These are phyloP conservation scores for Nemania abortiva DNA, from an alignment of 2,329 filamentous ascomycete genomes.

Conservation along the genomic window DNA sequence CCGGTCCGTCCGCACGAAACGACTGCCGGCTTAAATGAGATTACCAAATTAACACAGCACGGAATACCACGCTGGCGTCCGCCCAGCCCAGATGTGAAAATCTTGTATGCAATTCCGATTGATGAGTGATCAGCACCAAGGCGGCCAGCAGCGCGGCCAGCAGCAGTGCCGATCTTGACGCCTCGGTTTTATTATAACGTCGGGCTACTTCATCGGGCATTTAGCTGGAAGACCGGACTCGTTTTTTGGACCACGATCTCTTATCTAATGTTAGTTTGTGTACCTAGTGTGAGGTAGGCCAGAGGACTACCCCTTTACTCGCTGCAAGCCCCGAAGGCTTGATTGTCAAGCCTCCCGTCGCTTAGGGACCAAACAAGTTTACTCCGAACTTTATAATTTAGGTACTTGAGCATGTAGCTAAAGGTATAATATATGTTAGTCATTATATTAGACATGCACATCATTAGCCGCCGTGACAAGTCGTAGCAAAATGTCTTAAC, in stretches of 20 bases:
- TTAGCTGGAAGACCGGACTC: background rate
- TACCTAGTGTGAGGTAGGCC: too few species aligned
- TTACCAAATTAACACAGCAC: background rate
- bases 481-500: background rate
- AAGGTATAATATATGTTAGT: too few species aligned
- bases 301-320: background rate
- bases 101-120: background rate
- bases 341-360: too few species aligned
- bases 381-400: too few species aligned
- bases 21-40: background rate
- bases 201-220: background rate
- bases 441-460: too few species aligned
- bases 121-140: background rate
- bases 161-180: background rate
- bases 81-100: background rate
- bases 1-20: background rate
- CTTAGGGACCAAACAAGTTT: too few species aligned
- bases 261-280: background rate
- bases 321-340: background rate
- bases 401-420: background rate
- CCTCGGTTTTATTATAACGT: background rate
- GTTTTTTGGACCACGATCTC: background rate
- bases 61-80: background rate
- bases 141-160: background rate
- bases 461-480: too few species aligned